phyloP scores from a whole-genome alignment of 1,284 basidiomycete genomes.

The Cronartium quercuum region DNA sequence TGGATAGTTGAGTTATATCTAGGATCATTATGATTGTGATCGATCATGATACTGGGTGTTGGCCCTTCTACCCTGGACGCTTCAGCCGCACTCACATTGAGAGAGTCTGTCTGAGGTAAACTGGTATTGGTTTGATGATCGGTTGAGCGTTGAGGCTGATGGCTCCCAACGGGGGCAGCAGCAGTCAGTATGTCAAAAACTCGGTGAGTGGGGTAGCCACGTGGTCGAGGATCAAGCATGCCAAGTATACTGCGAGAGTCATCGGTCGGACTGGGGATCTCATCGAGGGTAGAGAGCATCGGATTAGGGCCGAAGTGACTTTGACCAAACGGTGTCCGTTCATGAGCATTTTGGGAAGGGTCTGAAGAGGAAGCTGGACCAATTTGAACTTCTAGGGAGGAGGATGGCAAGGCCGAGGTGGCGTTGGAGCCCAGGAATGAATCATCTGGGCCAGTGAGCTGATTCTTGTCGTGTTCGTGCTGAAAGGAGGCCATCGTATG shows the following conservation, averaged over 20 bases:
- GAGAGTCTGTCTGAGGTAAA: not conserved
- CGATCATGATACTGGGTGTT: not conserved
- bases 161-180: not conserved
- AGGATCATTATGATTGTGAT: not conserved
- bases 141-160: not conserved
- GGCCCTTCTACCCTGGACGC: not conserved
- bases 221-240: not conserved
- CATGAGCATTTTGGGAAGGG: not conserved
- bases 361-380: not conserved
- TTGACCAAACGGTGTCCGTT: not conserved
- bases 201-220: not conserved
- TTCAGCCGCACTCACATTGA: not conserved
- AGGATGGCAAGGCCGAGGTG: not conserved
- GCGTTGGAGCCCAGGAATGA: not conserved
- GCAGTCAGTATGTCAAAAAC: not conserved
- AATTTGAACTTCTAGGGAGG: not conserved
- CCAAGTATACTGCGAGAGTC: not conserved
- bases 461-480: not conserved
- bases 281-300: not conserved
- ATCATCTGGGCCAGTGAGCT: not conserved
- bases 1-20: not conserved
- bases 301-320: not conserved
- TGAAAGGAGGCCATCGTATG: not conserved
- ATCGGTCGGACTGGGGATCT: not conserved
- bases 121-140: not conserved